Evolutionary conservation across 768 basidiomycete genomes (phyloP), one percentile per base, ranked within the genome.

Genomic region (Kwoniella sp.): DNA sequence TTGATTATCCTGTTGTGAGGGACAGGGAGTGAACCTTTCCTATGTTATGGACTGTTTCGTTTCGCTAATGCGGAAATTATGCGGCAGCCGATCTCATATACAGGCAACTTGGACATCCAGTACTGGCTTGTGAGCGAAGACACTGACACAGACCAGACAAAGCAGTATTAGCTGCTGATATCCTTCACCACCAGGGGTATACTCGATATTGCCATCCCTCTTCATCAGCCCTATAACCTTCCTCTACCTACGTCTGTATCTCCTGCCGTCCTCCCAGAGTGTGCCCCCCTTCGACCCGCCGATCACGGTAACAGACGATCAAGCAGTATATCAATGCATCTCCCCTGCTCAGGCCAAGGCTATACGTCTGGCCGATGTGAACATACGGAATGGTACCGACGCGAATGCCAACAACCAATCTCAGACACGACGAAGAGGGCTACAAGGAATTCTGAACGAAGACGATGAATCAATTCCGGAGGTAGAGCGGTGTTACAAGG

Each of bases 401-500:
- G n/a, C n/a, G n/a, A n/a, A n/a, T n/a, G n/a, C n/a, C n/a, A n/a
- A n/a, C n/a, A n/a, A n/a, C n/a, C n/a, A n/a, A n/a, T n/a, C n/a
- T n/a, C n/a, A n/a, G n/a, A n/a, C n/a, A n/a, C n/a, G n/a, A n/a
- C n/a, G n/a, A n/a, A n/a, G n/a, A n/a, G n/a, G n/a, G n/a, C n/a
- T n/a, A n/a, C n/a, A n/a, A n/a, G n/a, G n/a, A n/a, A n/a, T n/a
- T n/a, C n/a, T n/a, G n/a, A n/a, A n/a, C n/a, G n/a, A n/a, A n/a
- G n/a, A n/a, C n/a, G n/a, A n/a, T n/a, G n/a, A n/a, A n/a, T n/a
- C n/a, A n/a, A n/a, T 29, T 11, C 69, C 70, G 8, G 48, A 66
- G 13, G 55, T 73, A 9, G 72, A 71, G 34, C 53, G 67, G 31
- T 82, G 82, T 59, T 74, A 64, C 45, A 79, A 80, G 56, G 81